Evolutionary conservation across 495 filamentous ascomycete genomes (phyloP).

Genomic region (Barbatosphaeria neglecta): DNA sequence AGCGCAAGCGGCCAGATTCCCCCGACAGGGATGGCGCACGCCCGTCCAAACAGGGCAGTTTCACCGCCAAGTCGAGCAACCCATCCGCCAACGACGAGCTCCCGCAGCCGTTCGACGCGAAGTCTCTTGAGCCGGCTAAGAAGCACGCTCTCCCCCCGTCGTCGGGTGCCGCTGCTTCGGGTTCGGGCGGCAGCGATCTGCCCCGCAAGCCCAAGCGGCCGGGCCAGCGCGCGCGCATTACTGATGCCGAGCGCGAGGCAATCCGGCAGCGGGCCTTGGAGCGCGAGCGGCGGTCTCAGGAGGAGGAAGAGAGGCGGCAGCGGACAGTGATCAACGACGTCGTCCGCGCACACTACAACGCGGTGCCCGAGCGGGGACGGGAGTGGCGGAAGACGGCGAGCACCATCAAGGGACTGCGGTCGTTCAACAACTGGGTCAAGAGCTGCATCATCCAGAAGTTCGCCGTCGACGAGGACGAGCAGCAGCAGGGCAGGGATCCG

Average conservation of each 20-base stretch:
- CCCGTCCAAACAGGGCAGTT: background rate
- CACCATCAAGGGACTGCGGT: constrained; percentile 84
- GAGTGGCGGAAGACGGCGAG: constrained; percentile 91
- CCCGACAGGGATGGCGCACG: constrained; percentile 3
- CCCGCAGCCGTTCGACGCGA: constrained; percentile 46
- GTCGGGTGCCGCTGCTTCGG: constrained; percentile 11
- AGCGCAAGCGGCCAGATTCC: constrained; percentile 11
- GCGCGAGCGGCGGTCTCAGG: constrained; percentile 47
- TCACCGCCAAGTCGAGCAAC: background rate
- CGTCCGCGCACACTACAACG: constrained; percentile 88
- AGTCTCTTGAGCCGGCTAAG: constrained; percentile 41
- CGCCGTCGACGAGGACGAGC: constrained; percentile 63
- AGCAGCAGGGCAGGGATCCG: constrained; percentile 37
- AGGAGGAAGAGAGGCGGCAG: constrained; percentile 32
- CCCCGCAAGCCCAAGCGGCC: constrained; percentile 76
- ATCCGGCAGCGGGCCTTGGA: constrained; percentile 56
- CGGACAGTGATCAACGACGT: constrained; percentile 63
- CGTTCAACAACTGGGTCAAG: constrained; percentile 99
- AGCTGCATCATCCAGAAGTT: constrained; percentile 95
- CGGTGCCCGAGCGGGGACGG: constrained; percentile 81
- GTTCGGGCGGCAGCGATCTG: constrained; percentile 20
- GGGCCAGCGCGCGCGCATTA: constrained; percentile 67
- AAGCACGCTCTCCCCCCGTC: constrained; percentile 33
- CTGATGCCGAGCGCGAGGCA: constrained; percentile 55
- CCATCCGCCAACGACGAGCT: constrained; percentile 22